Evolutionary conservation across 768 basidiomycete species (phyloP), one percentile per base, ranked within the genome.

Genomic region (Boletus reticulatus): DNA sequence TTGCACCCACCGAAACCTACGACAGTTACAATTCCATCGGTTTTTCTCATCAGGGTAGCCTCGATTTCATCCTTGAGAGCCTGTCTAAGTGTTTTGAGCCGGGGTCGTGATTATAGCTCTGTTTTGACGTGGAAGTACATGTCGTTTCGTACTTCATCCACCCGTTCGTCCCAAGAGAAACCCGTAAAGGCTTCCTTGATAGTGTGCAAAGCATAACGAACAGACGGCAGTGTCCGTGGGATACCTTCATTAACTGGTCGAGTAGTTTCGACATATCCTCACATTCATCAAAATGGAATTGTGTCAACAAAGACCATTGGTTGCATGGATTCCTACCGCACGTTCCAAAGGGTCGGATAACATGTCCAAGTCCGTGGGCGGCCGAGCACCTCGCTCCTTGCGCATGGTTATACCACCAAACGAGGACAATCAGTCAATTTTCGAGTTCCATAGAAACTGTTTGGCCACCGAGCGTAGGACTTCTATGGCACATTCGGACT

Each of bases 251-350:
- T 6, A 52, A 44, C 6, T 29, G n/a, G 4, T 10, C 16, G 6
- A 61, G 50, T 17, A 59, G 7, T 2, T 50, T 4, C 10, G 41
- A 4, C 4, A 48, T 14, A 2, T 59, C 43, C 17, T 54, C 43
- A 41, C 61, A 60, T 20, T 62, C 52, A 14, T 60, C 58, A 3
- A 62, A 50, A n/a, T n/a, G n/a, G n/a, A n/a, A n/a, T n/a, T n/a
- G 59, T 59, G 6, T 62, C 61, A 8, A 62, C 51, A 17, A 54
- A 27, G 17, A 57, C 19, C 1, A 53, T 41, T 27, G 60, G 58
- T n/a, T 31, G 22, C 20, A 16, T 54, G 43, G 2, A 58, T 37
- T 16, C 9, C 10, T 14, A 24, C 38, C 4, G 57, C 57, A 2
- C 52, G 52, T 9, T 29, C 2, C 24, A 53, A 10, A 7, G 51